Percentiles rank a stretch among this genome's conserved stretches.
Conservation (phyloP, 768 basidiomycete species). For the Auricularia cornea region DNA sequence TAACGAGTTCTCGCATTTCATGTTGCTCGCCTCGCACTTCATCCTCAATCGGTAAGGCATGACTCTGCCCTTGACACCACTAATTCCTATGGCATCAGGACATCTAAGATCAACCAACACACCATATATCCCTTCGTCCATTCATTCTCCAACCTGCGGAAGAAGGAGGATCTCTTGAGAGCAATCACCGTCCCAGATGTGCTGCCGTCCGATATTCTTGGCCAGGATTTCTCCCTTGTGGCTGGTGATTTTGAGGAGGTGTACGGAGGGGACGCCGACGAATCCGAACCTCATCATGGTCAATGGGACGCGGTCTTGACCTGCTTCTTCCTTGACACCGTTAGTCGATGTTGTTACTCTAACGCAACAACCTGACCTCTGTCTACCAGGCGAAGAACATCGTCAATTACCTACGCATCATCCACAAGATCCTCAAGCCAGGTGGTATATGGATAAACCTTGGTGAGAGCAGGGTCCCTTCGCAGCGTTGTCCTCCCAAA, state of each 20-base stretch:
- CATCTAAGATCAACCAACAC: conserved; percentile 56
- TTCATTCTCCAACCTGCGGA: conserved; percentile 76
- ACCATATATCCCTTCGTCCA: conserved; percentile 86
- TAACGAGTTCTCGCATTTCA: conserved; percentile 94
- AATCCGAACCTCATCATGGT: conserved; percentile 60
- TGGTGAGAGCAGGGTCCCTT: conserved; percentile 31
- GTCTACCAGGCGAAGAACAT: conserved; percentile 74
- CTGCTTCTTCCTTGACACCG: conserved; percentile 97
- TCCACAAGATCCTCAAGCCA: conserved; percentile 72
- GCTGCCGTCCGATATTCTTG: conserved; percentile 56
- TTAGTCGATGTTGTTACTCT: conserved; percentile 19
- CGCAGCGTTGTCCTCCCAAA: not conserved
- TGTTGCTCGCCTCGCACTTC: conserved; percentile 84
- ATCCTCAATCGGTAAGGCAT: conserved; percentile 69
- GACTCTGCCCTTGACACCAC: not conserved
- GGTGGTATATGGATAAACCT: conserved; percentile 92
- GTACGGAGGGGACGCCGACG: conserved; percentile 49
- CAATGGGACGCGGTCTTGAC: conserved; percentile 87
- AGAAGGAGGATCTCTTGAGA: conserved; percentile 52
- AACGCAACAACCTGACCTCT: not conserved
- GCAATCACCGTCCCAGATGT: conserved; percentile 76
- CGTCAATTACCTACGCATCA: conserved; percentile 80
- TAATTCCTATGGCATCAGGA: conserved; percentile 31
- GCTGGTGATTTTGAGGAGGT: conserved; percentile 95
- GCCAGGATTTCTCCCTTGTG: conserved; percentile 71